Conservation (phyloP, 768 basidiomycete genomes). For the Cystofilobasidium macerans region DNA sequence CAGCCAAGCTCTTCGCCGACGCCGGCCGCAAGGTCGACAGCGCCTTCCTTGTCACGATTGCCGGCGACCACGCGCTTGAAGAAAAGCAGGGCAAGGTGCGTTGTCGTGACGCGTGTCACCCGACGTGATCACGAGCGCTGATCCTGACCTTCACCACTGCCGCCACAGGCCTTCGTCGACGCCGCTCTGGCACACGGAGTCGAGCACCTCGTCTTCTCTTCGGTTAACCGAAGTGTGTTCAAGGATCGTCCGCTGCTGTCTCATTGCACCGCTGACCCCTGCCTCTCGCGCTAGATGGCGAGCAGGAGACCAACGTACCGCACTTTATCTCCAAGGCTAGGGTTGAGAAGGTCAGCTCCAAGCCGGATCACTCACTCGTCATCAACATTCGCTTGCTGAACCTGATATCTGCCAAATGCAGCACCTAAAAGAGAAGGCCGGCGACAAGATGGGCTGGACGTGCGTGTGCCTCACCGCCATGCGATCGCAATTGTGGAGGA, state of each 20-base stretch:
- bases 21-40: constrained; percentile 14
- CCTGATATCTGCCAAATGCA: neutral
- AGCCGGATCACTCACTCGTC: neutral
- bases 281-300: neutral
- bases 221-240: constrained; percentile 8
- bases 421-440: neutral
- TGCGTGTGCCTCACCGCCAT: neutral
- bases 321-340: neutral
- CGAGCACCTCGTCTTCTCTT: constrained; percentile 27
- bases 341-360: neutral
- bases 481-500: neutral
- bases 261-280: neutral
- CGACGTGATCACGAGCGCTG: too few relatives aligned
- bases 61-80: neutral
- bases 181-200: constrained; percentile 22
- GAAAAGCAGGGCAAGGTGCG: constrained; percentile 3
- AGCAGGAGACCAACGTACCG: neutral
- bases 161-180: constrained; percentile 18
- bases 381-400: neutral
- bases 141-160: neutral
- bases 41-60: constrained; percentile 8
- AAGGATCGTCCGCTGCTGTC: neutral
- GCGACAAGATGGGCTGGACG: constrained; percentile 9
- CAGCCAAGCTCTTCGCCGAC: constrained; percentile 21
- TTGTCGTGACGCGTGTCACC: neutral